Evolutionary conservation across 257 asterid species (phyloP), one percentile per base, ranked within the genome.

Genomic region (Fraxinus americana): DNA sequence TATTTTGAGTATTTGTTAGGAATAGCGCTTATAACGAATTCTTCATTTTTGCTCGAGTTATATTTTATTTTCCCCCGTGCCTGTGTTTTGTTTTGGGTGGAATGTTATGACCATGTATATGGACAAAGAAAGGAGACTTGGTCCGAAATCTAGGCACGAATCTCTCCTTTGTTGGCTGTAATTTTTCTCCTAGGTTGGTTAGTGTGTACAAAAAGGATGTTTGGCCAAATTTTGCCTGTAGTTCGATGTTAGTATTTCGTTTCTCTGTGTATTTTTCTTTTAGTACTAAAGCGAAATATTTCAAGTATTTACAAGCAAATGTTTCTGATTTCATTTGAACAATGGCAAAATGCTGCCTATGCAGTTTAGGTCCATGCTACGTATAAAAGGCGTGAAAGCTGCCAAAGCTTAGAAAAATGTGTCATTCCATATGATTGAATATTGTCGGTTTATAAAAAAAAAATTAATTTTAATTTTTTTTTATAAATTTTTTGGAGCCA

Each of bases 81-180:
- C 7, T 34, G 73, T 34, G 35, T 50, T 72, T 43, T 68, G 67
- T 66, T 27, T 59, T 59, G 65, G 73, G 69, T 45, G 48, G 70
- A 2, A 17, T 30, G 35, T 16, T 76, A 10, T 71, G 76, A 30
- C 75, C 77, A 52, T 75, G 78, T 71, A 23, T 7, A 72, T 25
- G 27, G 66, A 76, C 35, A 65, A 70, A 79, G 23, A 65, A 59
- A 45, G 54, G 19, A n/a, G 5, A 32, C 74, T 9, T 43, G 12
- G 68, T 21, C 35, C 48, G 48, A 71, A 32, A 66, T 54, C 78
- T 59, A 54, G 78, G 87, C 89, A 61, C 34, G 78, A 76, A 35
- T 36, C 73, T 75, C 39, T 73, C 54, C 19, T 27, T 32, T 8
- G 11, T 48, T 48, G 59, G 59, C 59, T 16, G 59, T 48, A 48